These are phyloP conservation scores for Hortiboletus flavorubellus DNA, from an alignment of 768 basidiomycete genomes.

Conservation along the genomic window DNA sequence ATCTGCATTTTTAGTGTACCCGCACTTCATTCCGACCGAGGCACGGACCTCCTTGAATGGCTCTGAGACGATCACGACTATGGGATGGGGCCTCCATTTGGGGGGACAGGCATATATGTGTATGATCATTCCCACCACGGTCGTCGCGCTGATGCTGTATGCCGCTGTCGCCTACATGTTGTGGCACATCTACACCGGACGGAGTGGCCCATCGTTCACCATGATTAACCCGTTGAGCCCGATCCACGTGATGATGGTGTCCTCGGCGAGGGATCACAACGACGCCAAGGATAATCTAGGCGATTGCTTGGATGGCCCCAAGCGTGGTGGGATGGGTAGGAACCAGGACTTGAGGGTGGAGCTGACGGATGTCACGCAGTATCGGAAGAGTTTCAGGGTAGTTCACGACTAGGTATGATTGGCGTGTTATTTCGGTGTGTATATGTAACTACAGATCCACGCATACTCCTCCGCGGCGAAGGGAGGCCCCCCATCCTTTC, in stretches of 20 bases:
- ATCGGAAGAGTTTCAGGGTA: slow-evolving; percentile 5
- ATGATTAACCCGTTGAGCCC: slow-evolving; percentile 7
- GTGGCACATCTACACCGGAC: background rate
- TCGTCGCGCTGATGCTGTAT: slow-evolving; percentile 5
- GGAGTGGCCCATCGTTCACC: background rate
- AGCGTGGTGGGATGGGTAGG: background rate
- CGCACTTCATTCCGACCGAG: background rate
- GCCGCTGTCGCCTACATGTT: slow-evolving; percentile 8
- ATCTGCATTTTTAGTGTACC: slow-evolving; percentile 9
- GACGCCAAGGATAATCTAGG: background rate
- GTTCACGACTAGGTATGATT: background rate
- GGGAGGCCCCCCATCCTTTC: too few relatives aligned
- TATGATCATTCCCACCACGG: slow-evolving; percentile 2
- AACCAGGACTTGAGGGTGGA: slow-evolving; percentile 1
- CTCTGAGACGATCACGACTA: background rate
- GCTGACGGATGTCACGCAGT: background rate
- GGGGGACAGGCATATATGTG: background rate
- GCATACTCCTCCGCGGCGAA: background rate
- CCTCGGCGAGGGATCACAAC: background rate
- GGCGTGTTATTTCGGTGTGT: background rate
- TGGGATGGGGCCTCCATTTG: background rate
- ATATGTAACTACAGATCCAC: background rate
- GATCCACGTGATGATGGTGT: slow-evolving; percentile 3
- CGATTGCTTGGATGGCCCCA: background rate
- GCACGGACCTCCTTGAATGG: background rate